Base-by-base conservation (phyloP, 257 asterid genomes). In the Echites panduratus region DNA sequence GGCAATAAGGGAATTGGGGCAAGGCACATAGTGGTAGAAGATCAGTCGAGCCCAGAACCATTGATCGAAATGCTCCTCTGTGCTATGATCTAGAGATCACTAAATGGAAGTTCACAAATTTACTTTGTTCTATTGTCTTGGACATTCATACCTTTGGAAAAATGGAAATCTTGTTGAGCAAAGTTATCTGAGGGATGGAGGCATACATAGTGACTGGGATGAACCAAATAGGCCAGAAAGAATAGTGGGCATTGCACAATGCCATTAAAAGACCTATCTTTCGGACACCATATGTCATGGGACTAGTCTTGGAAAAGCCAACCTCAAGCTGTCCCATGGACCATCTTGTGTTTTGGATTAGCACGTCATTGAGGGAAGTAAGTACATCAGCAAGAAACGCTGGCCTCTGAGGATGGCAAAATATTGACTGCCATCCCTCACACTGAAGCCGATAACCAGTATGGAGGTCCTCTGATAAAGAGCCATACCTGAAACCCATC, bases 401-500 rank as follows among this genome's bases (percentile, higher is more conserved):
- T 5, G 98, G 79, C 83, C 96, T 87, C 32, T 72, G 35, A 0
- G 96, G 98, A 26, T 81, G 70, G 73, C 88, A 87, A 59, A 82
- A 89, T 68, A 87, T 40, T 9, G 96, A 90, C 56, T 75, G 82
- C 98, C 98, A 92, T 56, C 97, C 96, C 71, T 91, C 93, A 59
- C 97, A 87, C 10, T 84, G 93, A 54, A 91, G 82, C 64, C 73
- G 64, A 29, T 71, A 89, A 17, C 97, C 91, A 0, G 91, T 88
- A 81, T 86, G 86, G 38, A 48, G 88, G 82, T 91, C 97, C 82
- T 91, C 97, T 57, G 87, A 95, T 72, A 91, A 68, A 0, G 97
- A 86, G 9, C 97, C 96, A 70, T 91, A 91, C 56, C 88, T 78
- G 68, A 91, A 88, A 0, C 97, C 97, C n/a, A 86, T 78, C 96